Conservation (phyloP, 2,329 filamentous ascomycete species). For the Neofusicoccum cordaticola region DNA sequence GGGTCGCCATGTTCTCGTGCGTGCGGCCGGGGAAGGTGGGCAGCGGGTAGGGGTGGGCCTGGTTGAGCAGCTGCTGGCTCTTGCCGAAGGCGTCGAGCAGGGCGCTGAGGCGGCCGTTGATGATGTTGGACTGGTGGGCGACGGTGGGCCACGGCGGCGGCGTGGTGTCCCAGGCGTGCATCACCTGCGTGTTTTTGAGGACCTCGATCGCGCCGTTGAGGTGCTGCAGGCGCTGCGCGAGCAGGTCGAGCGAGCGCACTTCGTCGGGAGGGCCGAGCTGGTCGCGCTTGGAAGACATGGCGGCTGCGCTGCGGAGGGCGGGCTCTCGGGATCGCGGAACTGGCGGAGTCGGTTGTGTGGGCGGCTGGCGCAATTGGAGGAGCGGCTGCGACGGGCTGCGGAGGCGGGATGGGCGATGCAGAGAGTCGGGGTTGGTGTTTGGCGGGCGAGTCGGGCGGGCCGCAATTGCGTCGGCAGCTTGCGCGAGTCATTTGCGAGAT, state of each 20-base stretch:
- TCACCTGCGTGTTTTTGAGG: slow-evolving; percentile 5
- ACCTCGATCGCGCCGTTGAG: slow-evolving; percentile 14
- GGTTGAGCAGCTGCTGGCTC: slow-evolving; percentile 65
- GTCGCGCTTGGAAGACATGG: slow-evolving; percentile 7
- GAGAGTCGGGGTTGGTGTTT: background rate
- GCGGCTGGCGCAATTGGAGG: background rate
- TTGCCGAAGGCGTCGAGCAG: slow-evolving; percentile 64
- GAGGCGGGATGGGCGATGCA: background rate
- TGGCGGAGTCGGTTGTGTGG: background rate
- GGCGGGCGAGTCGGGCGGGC: background rate
- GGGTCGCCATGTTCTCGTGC: slow-evolving; percentile 56
- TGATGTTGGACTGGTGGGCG: slow-evolving; percentile 14
- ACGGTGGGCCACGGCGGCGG: slow-evolving; percentile 10
- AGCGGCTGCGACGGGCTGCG: background rate
- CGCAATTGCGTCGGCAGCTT: background rate
- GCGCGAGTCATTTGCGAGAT: slow-evolving; percentile 15
- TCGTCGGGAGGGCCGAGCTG: slow-evolving; percentile 9
- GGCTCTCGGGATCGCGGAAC: too few relatives aligned
- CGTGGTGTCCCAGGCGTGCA: background rate
- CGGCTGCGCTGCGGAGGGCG: background rate
- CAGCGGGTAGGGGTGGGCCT: slow-evolving; percentile 71
- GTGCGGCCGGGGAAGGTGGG: slow-evolving; percentile 67
- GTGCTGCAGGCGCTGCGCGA: slow-evolving; percentile 10
- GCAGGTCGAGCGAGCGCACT: slow-evolving; percentile 6
- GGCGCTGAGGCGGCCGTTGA: slow-evolving; percentile 50